Evolutionary conservation across 2,329 filamentous ascomycete genomes (phyloP).

Genomic region (Penicillium sp.): DNA sequence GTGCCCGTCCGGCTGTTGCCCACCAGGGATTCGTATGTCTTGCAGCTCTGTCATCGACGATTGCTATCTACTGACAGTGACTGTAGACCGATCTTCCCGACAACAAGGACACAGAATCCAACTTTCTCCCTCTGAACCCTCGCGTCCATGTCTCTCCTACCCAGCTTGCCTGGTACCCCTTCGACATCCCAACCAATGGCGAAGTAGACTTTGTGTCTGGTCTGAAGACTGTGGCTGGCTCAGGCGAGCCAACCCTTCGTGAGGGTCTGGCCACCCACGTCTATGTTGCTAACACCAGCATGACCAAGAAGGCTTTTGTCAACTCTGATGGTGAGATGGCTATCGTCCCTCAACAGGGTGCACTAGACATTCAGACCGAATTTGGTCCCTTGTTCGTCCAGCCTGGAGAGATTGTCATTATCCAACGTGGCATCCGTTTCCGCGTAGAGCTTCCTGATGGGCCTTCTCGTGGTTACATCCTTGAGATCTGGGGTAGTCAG

Average conservation of each 20-base stretch:
- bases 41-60: too few relatives aligned
- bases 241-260: constrained; percentile 51
- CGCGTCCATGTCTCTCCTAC: constrained; percentile 50
- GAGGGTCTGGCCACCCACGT: constrained; percentile 50
- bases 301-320: constrained; percentile 51
- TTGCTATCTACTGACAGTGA: too few relatives aligned
- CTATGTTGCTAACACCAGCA: constrained; percentile 49
- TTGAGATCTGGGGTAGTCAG: constrained; percentile 57
- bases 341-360: constrained; percentile 59
- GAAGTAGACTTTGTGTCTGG: constrained; percentile 50
- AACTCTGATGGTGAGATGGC: constrained; percentile 57
- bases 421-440: constrained; percentile 59
- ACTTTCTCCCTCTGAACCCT: constrained; percentile 38
- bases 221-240: constrained; percentile 48
- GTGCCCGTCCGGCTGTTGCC: constrained; percentile 48
- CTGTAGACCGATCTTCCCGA: too few relatives aligned
- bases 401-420: constrained; percentile 59
- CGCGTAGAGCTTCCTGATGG: constrained; percentile 53
- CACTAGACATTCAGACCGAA: constrained; percentile 60
- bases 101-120: constrained; percentile 28
- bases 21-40: too few relatives aligned
- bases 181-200: constrained; percentile 46
- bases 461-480: constrained; percentile 56
- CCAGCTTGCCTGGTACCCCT: constrained; percentile 51
- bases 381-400: constrained; percentile 56